A percentile compares a stretch with the other conserved stretches of the same genome.
phyloP scores from a whole-genome alignment of 441 rosid genomes.

The Corymbia citriodora region DNA sequence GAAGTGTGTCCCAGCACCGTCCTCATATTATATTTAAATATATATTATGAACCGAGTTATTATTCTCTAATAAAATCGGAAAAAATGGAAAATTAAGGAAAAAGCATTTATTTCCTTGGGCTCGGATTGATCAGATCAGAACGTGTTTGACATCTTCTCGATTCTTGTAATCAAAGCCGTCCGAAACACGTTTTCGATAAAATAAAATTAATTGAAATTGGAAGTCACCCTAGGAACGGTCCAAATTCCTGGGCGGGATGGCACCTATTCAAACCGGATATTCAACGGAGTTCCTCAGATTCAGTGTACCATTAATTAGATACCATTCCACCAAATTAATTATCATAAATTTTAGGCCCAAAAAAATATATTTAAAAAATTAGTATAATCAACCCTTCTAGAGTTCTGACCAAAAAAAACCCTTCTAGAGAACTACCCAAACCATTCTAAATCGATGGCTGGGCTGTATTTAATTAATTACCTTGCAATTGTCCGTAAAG shows the following conservation, averaged over 20 bases:
- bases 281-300: not conserved
- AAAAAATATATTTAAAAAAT: fast-evolving
- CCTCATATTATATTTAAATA: not conserved
- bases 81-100: not conserved
- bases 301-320: not conserved
- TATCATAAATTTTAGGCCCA: too few relatives aligned
- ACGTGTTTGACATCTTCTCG: not conserved
- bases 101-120: not conserved
- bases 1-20: not conserved
- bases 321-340: not conserved
- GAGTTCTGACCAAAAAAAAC: not conserved
- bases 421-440: not conserved
- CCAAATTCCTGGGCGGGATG: not conserved
- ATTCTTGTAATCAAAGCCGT: not conserved
- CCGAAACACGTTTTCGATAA: not conserved
- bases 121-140: not conserved
- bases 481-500: not conserved
- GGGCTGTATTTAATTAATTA: too few relatives aligned
- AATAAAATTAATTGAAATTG: not conserved
- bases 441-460: not conserved
- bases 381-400: not conserved
- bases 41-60: not conserved
- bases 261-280: not conserved
- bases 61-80: not conserved
- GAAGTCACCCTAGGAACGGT: not conserved